A percentile compares a stretch with the other conserved stretches of the same genome.
Evolutionary conservation across 176 grass and related monocot genomes (phyloP).

Genomic region (Ensete glaucum): DNA sequence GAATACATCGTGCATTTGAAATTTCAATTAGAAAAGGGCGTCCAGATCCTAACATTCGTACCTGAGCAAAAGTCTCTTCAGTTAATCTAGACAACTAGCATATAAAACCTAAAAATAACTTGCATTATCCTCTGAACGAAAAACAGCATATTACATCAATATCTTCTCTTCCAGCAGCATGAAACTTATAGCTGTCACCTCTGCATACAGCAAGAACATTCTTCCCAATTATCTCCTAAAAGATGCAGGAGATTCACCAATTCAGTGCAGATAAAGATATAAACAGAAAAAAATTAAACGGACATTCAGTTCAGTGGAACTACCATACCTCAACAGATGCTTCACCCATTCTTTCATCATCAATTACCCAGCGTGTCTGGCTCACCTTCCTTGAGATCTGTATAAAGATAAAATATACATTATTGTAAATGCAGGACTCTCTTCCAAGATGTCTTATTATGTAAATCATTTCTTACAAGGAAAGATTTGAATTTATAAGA

Average conservation of each 20-base stretch:
- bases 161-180: slow-evolving; percentile 95
- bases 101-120: neutral
- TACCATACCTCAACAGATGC: slow-evolving; percentile 75
- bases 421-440: slow-evolving; percentile 3
- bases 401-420: slow-evolving; percentile 11
- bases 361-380: slow-evolving; percentile 94
- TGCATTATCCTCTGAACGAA: slow-evolving; percentile 12
- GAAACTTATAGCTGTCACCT: slow-evolving; percentile 84
- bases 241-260: neutral
- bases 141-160: slow-evolving; percentile 65
- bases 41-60: slow-evolving; percentile 95
- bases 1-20: slow-evolving; percentile 51
- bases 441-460: slow-evolving; percentile 1
- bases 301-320: neutral
- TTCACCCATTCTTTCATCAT: slow-evolving; percentile 99
- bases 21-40: slow-evolving; percentile 88
- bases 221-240: slow-evolving; percentile 81
- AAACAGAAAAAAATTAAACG: neutral
- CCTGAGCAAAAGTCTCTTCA: slow-evolving; percentile 36
- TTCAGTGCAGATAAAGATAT: neutral
- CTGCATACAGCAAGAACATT: slow-evolving; percentile 41
- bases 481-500: neutral
- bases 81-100: slow-evolving; percentile 7
- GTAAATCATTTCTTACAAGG: slow-evolving; percentile 2
- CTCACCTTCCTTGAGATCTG: slow-evolving; percentile 96